These are phyloP conservation scores for Stellera chamaejasme DNA, from an alignment of 345 rosid species.

Conservation along the genomic window DNA sequence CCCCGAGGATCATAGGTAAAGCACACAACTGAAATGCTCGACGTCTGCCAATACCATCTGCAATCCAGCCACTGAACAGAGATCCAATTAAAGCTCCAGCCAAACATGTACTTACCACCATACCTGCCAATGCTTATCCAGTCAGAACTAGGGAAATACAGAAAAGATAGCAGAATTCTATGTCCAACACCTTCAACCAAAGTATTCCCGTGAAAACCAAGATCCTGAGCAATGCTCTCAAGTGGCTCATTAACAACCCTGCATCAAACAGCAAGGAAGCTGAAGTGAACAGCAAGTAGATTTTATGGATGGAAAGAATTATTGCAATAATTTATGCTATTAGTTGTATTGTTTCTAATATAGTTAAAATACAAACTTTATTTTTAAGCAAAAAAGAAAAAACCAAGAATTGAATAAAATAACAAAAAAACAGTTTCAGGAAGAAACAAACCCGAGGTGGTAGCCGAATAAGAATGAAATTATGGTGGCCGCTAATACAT, in stretches of 20 bases:
- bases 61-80: constrained; percentile 75
- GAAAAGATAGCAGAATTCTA: neutral
- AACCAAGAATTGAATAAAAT: neutral
- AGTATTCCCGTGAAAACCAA: constrained; percentile 83
- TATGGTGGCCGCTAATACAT: constrained; percentile 78
- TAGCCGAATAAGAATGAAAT: constrained; percentile 85
- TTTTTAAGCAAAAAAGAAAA: constrained; percentile 3
- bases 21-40: constrained; percentile 84
- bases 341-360: no score
- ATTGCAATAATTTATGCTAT: no score
- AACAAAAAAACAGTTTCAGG: constrained; percentile 4
- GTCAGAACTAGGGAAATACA: constrained; percentile 1
- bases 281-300: no score
- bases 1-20: constrained; percentile 87
- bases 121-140: constrained; percentile 31
- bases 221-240: constrained; percentile 78
- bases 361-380: neutral
- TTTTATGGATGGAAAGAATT: no score
- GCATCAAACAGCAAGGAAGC: neutral
- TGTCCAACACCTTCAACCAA: constrained; percentile 71
- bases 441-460: constrained; percentile 74
- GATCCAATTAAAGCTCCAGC: constrained; percentile 85
- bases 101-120: constrained; percentile 93
- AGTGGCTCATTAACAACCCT: constrained; percentile 98
- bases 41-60: constrained; percentile 84